Base-by-base conservation (phyloP, 306 rosid genomes). In the Cicer bijugum region DNA sequence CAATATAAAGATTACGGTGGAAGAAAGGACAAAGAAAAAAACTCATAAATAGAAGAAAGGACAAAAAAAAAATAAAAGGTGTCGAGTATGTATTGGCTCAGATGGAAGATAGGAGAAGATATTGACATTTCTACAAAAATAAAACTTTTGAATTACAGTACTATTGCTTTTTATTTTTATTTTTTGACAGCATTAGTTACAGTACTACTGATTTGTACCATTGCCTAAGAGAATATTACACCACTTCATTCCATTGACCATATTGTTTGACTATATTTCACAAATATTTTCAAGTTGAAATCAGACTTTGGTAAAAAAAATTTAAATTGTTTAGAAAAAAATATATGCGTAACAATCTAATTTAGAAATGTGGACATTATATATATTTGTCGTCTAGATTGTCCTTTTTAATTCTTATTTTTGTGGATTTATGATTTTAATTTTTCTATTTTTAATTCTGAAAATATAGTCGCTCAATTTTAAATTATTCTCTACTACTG, bases 51-150 rank as follows among this genome's bases (percentile, higher is more conserved):
- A 23, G 28, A 23, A 23, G 28, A 23, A 43, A 65, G 17, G 39
- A 65, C 55, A 44, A 11, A 45, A 23, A 33, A 45, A 33, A 45
- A 6, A 20, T 8, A 19, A 17, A n/a, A 45, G n/a, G 33, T 67
- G 72, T 19, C 72, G 57, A 67, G 4, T 20, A 7, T 0, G 20
- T 4, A 67, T 45, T 67, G 72, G 72, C 39, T 45, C 9, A 20
- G 12, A 67, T 19, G 1, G 8, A 6, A 0, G 3, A 19, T 45
- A 19, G 12, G 1, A 20, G 15, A 5, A 7, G 6, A 38, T 3
- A 7, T 35, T 12, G 10, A 4, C 17, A 59, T 11, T n/a, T 60
- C 20, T 60, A 8, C 45, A 58, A 20, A 9, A 2, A 9, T 5
- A 10, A 58, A 23, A 12, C 9, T 28, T 28, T 16, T 28, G 43